Evolutionary conservation across 176 grass and related monocot species (phyloP).

Genomic region (Cenchrus americanus): DNA sequence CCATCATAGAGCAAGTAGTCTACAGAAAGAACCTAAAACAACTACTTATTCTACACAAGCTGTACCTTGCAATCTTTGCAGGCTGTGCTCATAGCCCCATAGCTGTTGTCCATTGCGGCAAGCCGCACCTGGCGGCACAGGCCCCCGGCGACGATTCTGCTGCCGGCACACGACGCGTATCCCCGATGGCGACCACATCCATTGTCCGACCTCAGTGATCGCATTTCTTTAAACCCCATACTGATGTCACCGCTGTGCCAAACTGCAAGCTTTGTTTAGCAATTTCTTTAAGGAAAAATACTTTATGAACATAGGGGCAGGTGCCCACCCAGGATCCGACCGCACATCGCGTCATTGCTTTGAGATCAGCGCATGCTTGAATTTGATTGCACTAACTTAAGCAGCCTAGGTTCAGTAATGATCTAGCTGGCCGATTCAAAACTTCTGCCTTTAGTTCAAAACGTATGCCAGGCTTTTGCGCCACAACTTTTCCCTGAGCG

Average conservation of each 20-base stretch:
- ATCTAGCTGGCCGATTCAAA: no score
- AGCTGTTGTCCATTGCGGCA: slow-evolving; percentile 45
- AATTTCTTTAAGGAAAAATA: no score
- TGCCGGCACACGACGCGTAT: slow-evolving; percentile 40
- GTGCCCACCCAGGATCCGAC: no score
- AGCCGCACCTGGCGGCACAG: neutral
- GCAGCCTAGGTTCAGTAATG: no score
- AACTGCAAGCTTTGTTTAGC: neutral
- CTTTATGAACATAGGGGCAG: no score
- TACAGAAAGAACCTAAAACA: neutral
- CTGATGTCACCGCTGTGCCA: slow-evolving; percentile 21
- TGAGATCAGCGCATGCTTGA: no score
- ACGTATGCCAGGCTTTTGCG: no score
- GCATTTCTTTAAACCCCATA: neutral
- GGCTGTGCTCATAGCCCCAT: neutral
- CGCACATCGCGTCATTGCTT: no score
- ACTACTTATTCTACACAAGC: neutral
- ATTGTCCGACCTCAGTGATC: slow-evolving; percentile 34
- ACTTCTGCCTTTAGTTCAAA: no score
- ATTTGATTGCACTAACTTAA: no score
- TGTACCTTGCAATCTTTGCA: slow-evolving; percentile 2
- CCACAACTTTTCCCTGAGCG: no score
- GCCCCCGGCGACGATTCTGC: slow-evolving; percentile 14
- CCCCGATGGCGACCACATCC: slow-evolving; percentile 14
- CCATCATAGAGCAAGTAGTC: neutral